Evolutionary conservation across 495 filamentous ascomycete genomes (phyloP).

Genomic region (Podospora pseudocomata): DNA sequence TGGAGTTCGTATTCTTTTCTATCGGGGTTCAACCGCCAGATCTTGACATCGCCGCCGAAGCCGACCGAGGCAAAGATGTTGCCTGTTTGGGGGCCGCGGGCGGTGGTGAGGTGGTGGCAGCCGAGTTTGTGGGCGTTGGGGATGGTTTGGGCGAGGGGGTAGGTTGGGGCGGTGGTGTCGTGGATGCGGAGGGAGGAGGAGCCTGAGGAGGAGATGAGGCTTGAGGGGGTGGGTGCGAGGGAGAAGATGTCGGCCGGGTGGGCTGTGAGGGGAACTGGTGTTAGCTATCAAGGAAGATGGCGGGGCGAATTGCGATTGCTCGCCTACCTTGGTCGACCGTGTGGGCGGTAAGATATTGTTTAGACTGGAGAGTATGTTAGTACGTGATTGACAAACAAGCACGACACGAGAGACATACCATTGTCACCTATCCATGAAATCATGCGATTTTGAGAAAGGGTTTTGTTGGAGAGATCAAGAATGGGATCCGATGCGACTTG

Average conservation of each 20-base stretch:
- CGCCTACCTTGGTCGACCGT: slow-evolving; percentile 88
- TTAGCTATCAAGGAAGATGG: slow-evolving; percentile 5
- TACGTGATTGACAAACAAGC: no score
- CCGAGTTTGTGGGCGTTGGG: slow-evolving; percentile 74
- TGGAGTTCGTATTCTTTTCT: slow-evolving; percentile 49
- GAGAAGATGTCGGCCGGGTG: slow-evolving; percentile 88
- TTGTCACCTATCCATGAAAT: slow-evolving; percentile 38
- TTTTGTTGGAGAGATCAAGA: slow-evolving; percentile 2
- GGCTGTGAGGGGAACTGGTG: slow-evolving; percentile 45
- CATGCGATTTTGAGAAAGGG: background rate
- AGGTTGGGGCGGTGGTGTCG: slow-evolving; percentile 62
- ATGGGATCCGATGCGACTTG: slow-evolving; percentile 5
- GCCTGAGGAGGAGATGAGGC: slow-evolving; percentile 78
- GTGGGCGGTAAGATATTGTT: slow-evolving; percentile 93
- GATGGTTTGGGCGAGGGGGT: slow-evolving; percentile 73
- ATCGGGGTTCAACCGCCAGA: slow-evolving; percentile 59
- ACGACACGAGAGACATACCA: slow-evolving; percentile 32
- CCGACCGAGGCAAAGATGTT: slow-evolving; percentile 73
- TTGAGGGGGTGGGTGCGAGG: slow-evolving; percentile 72
- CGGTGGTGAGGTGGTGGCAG: slow-evolving; percentile 79
- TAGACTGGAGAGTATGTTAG: slow-evolving; percentile 59
- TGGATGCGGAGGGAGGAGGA: slow-evolving; percentile 75
- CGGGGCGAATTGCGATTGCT: slow-evolving; percentile 19
- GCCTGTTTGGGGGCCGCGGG: slow-evolving; percentile 50
- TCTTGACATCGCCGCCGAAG: slow-evolving; percentile 79